These are phyloP conservation scores for Paramecium sonneborni DNA, from an alignment of 73 alveolate genomes.

Conservation along the genomic window DNA sequence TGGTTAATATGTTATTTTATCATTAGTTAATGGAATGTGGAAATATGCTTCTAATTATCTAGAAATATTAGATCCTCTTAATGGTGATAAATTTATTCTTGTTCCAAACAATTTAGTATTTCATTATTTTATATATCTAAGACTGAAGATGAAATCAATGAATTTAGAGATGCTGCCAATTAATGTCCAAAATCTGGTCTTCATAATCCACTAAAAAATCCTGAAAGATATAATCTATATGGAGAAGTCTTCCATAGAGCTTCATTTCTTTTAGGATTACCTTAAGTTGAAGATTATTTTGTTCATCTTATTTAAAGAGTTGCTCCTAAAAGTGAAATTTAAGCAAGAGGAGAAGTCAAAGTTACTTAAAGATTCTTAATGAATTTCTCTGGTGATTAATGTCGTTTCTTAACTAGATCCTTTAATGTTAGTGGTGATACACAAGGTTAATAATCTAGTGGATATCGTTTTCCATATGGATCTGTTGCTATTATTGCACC, in stretches of 20 bases:
- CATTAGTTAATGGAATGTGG: constrained; percentile 79
- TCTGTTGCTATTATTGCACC: constrained; percentile 89
- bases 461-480: constrained; percentile 90
- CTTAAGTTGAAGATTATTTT: constrained; percentile 81
- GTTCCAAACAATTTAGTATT: constrained; percentile 68
- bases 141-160: constrained; percentile 69
- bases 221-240: constrained; percentile 86
- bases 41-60: constrained; percentile 42
- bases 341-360: constrained; percentile 75
- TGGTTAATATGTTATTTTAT: not conserved
- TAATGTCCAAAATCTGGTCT: constrained; percentile 84
- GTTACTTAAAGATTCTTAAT: constrained; percentile 71
- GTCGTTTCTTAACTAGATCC: constrained; percentile 79
- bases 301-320: constrained; percentile 78
- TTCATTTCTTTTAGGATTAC: constrained; percentile 75
- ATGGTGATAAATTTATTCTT: constrained; percentile 76
- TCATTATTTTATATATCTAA: not conserved
- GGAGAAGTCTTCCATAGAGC: constrained; percentile 86
- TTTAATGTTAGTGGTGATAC: constrained; percentile 83
- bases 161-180: constrained; percentile 65
- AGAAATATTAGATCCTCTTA: constrained; percentile 83
- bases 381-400: constrained; percentile 92
- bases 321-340: constrained; percentile 79
- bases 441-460: constrained; percentile 79
- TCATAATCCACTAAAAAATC: constrained; percentile 92